Conservation (phyloP, 306 rosid species). For the Cicer yamashitae region DNA sequence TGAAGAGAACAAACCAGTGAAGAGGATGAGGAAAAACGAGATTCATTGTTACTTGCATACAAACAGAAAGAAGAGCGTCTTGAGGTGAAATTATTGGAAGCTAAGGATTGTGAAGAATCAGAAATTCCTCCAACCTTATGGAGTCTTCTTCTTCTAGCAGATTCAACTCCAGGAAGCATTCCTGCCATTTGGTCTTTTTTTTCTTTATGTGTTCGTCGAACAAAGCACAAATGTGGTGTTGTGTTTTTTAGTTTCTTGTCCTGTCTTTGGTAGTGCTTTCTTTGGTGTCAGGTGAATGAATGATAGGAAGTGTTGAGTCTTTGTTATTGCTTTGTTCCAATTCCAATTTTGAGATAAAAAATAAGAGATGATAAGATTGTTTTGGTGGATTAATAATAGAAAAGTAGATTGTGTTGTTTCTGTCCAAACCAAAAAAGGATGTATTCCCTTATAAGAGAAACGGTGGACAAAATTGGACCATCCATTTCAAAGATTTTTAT, state of each 20-base stretch:
- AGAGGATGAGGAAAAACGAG: conserved; percentile 50
- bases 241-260: neutral
- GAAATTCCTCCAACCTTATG: conserved; percentile 53
- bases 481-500: neutral
- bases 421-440: neutral
- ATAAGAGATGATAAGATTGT: neutral
- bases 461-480: conserved; percentile 23
- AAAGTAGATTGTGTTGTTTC: neutral
- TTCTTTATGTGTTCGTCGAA: neutral
- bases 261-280: conserved; percentile 17
- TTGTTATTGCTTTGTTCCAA: too few relatives aligned
- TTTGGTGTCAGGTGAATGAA: conserved; percentile 1
- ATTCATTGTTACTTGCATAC: conserved; percentile 65
- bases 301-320: too few relatives aligned
- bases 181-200: conserved; percentile 62
- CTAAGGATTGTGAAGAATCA: conserved; percentile 49
- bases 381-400: neutral
- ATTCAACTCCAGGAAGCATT: conserved; percentile 92
- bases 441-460: too few relatives aligned
- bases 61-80: conserved; percentile 71
- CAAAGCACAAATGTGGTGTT: neutral
- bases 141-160: conserved; percentile 72
- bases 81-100: conserved; percentile 49
- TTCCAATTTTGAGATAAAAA: neutral
- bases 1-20: conserved; percentile 48